Evolutionary conservation across 2,329 filamentous ascomycete species (phyloP), one percentile per base, ranked within the genome.

Genomic region (Rhynchosporium graminicola): DNA sequence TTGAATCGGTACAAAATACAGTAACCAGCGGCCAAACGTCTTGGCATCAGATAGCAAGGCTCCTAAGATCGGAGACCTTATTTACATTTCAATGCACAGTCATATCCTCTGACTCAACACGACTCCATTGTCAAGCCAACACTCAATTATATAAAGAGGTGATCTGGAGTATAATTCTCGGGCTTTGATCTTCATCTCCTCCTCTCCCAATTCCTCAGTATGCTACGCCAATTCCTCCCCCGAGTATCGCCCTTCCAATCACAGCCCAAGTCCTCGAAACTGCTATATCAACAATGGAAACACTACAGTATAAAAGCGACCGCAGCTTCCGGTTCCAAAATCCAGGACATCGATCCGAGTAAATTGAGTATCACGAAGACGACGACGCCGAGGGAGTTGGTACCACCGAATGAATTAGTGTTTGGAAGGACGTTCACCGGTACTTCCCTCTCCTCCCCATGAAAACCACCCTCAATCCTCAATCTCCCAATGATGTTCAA

Each of bases 351-450:
- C 68, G 91, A 98, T 76, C 79, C 89, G n/a, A 83, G 86, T 45
- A 89, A 88, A 77, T 85, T 98, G 64, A 80, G 82, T 55, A 82
- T 97, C 73, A 87, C 86, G 63, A 87, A 88, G 78, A 96, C 91
- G 1, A 83, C 81, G 7, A 86, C 83, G 3, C 95, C 94, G 10
- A 95, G 94, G 77, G 76, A 83, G 36, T 80, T 94, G 60, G 81
- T 83, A 66, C 87, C 92, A 59, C 85, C 90, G 13, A 85, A 94
- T 74, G 87, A 96, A 67, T 86, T 99, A 60, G 82, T 98, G 67
- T 99, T 99, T 77, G 95, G 95, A 67, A 85, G 85, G 69, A 89
- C 87, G 56, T 99, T 99, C 77, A 97, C 95, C 72, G 92, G 92
- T 93, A 45, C 29, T 46, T 15, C 38, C 26, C 36, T 40, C 33